Base-by-base conservation (phyloP, 2,329 filamentous ascomycete genomes). In the Amesomyces nigricolor region DNA sequence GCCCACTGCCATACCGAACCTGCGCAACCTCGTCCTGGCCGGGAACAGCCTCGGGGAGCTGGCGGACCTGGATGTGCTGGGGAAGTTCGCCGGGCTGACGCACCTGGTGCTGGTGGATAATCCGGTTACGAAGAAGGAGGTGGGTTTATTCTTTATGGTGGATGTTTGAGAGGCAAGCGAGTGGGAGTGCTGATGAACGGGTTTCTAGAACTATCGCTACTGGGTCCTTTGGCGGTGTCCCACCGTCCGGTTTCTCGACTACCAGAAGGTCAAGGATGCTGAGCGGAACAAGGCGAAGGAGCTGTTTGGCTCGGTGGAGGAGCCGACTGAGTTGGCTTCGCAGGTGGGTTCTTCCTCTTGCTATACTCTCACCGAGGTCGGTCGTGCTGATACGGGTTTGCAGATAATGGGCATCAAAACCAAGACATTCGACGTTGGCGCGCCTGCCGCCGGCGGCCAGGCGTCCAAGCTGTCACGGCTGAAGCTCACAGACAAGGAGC, bases 191-290 rank as follows among this genome's bases (percentile, higher is more conserved):
- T 58, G 56, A 56, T 42, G 55, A 14, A 58, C 56, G 58, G 51
- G 59, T 44, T n/a, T n/a, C n/a, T 65, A 96, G 90, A 77, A 96
- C 73, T 99, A 97, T 75, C 87, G 94, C 51, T 87, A 87, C 70
- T 99, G 89, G 87, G 76, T 96, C 29, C 81, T 99, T 58, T 96
- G 89, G 87, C 83, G 86, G 60, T 89, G 88, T 68, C 91, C 90
- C 1, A 80, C 79, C 4, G 84, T 99, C 43, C 86, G 92, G 44
- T 97, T 96, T 72, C 79, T 99, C 47, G 94, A 99, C 73, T 96
- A 90, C 70, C 80, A 84, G 64, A 96, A 95, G 73, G 91, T 99
- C 48, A 95, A 90, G 72, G 83, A 94, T 61, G 84, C 80, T 0
- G 94, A 99, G 78, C 83, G 91, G 44, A 75, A 82, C 61, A 81